Conservation (phyloP, 805 yeast genomes). For the Metschnikowia kunwiensis region DNA sequence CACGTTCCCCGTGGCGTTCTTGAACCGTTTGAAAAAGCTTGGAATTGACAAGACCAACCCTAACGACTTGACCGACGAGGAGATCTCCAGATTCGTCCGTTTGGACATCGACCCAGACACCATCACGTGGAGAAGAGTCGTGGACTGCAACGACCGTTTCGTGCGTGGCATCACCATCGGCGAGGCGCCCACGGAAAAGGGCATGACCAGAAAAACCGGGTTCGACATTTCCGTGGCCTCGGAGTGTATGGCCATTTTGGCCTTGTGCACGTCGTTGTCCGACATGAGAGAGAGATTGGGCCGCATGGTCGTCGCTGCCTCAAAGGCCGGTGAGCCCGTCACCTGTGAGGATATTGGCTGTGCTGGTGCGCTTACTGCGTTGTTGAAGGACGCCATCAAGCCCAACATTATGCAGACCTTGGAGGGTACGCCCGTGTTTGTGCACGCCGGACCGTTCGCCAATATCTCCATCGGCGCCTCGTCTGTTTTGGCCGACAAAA, state of each 20-base stretch:
- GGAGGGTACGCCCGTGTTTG: slow-evolving; percentile 85
- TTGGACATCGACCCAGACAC: slow-evolving; percentile 76
- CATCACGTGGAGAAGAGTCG: slow-evolving; percentile 80
- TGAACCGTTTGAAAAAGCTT: slow-evolving; percentile 61
- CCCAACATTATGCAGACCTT: slow-evolving; percentile 86
- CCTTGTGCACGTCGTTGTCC: slow-evolving; percentile 63
- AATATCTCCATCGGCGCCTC: slow-evolving; percentile 86
- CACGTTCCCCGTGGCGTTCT: slow-evolving; percentile 65
- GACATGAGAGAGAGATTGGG: slow-evolving; percentile 77
- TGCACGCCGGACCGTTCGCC: slow-evolving; percentile 89
- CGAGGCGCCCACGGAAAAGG: slow-evolving; percentile 78
- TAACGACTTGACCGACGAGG: slow-evolving; percentile 68
- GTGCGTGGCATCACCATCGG: slow-evolving; percentile 77
- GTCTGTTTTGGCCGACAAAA: slow-evolving; percentile 75
- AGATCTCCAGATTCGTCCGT: slow-evolving; percentile 60
- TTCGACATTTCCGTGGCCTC: slow-evolving; percentile 84
- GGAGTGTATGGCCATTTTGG: slow-evolving; percentile 83
- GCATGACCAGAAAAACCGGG: slow-evolving; percentile 68
- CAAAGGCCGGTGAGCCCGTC: slow-evolving; percentile 65
- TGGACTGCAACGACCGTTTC: slow-evolving; percentile 80
- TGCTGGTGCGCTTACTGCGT: slow-evolving; percentile 83
- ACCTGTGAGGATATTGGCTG: slow-evolving; percentile 83
- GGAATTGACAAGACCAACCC: slow-evolving; percentile 72
- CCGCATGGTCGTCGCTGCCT: slow-evolving; percentile 69
- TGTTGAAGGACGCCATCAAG: slow-evolving; percentile 76